Evolutionary conservation across 2,329 filamentous ascomycete species (phyloP).

Genomic region (Proliferodiscus dingleyae): DNA sequence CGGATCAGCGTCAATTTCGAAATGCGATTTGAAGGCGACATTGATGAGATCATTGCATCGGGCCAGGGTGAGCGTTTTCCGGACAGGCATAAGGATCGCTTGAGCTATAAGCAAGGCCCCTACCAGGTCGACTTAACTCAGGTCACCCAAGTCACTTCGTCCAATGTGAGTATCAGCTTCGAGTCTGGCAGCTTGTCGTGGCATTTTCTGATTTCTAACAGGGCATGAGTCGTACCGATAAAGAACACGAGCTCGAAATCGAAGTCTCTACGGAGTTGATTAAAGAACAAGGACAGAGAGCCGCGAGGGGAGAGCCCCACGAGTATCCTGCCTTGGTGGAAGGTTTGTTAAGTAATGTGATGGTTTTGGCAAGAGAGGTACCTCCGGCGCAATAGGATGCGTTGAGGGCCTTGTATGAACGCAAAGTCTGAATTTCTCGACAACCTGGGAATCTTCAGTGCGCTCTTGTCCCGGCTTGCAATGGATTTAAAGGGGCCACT

Average conservation of each 20-base stretch:
- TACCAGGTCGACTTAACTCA: slow-evolving; percentile 94
- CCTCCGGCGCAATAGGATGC: too few species aligned
- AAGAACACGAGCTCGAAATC: slow-evolving; percentile 78
- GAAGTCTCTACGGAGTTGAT: slow-evolving; percentile 64
- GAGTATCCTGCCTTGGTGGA: slow-evolving; percentile 65
- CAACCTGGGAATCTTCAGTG: too few species aligned
- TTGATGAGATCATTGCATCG: slow-evolving; percentile 46
- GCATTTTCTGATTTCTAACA: slow-evolving; percentile 10
- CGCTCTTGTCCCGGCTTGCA: too few species aligned
- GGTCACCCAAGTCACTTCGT: slow-evolving; percentile 71
- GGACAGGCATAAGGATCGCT: slow-evolving; percentile 79
- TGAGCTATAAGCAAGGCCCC: slow-evolving; percentile 83
- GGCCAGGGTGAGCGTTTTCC: slow-evolving; percentile 36
- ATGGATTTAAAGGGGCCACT: too few species aligned
- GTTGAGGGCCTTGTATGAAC: too few species aligned
- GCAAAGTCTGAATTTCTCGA: too few species aligned
- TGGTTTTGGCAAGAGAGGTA: slow-evolving; percentile 23
- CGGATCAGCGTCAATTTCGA: slow-evolving; percentile 93
- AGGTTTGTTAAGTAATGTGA: slow-evolving; percentile 65
- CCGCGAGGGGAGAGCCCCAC: slow-evolving; percentile 47
- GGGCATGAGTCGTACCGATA: slow-evolving; percentile 37
- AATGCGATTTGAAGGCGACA: slow-evolving; percentile 73
- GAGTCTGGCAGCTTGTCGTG: background rate
- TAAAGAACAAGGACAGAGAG: slow-evolving; percentile 58
- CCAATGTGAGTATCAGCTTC: slow-evolving; percentile 28